Evolutionary conservation across 2,329 filamentous ascomycete species (phyloP), one percentile per base, ranked within the genome.

Genomic region (Calonectria leucothoes): DNA sequence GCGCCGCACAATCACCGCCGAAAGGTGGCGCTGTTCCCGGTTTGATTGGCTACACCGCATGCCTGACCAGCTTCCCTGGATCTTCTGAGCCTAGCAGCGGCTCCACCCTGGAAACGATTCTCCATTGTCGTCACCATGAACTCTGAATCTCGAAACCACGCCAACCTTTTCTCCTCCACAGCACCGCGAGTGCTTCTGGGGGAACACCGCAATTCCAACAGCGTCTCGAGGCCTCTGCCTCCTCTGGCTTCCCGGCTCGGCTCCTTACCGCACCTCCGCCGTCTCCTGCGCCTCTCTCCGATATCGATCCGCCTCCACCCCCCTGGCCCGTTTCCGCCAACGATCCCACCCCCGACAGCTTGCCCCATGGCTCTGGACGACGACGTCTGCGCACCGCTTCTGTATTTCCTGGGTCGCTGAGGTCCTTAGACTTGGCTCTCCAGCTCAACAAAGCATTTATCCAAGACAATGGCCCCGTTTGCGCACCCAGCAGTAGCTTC

Each of bases 291-390:
- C 51, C 29, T 66, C 57, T 35, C 49, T 67, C 57, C 63, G 55
- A 75, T 69, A 75, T 71, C 74, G 70, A 77, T 68, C 70, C 76
- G 29, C 45, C 66, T 59, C 52, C n/a, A n/a, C n/a, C 33, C 45
- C 64, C 73, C 57, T 66, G 37, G 59, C 51, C 72, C 49, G 39
- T 52, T 42, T 71, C 66, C 69, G 35, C 61, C 52, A 51, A 72
- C 73, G 39, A 48, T 71, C 48, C 48, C 52, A 64, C 71, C 76
- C 72, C 70, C 68, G 59, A 78, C 70, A 66, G 74, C 72, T 69
- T 67, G 77, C 75, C 72, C 76, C 75, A 81, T 80, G 79, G 79
- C 79, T 80, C 71, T 81, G 78, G 73, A 76, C 63, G 76, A 48
- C 71, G 61, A 66, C 78, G 71, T 72, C 71, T 80, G 73, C 71